Percentiles rank a stretch among this genome's conserved stretches.
Evolutionary conservation across 371 early-diverging fungal genomes (phyloP).

Genomic region (Chytridiales sp.): DNA sequence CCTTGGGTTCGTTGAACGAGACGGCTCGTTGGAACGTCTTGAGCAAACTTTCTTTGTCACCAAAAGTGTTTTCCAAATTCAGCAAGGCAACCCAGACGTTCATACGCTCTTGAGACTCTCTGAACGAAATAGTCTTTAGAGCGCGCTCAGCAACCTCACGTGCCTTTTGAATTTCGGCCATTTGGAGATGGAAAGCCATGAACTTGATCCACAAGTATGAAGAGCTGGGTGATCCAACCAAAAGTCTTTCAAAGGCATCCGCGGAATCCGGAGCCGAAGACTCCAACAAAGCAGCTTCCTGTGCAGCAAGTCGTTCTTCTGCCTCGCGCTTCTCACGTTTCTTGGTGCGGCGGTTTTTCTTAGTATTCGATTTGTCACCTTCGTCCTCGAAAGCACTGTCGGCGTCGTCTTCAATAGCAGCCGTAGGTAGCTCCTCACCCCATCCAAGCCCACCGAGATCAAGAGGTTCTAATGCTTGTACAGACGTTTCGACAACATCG

Average conservation of each 20-base stretch:
- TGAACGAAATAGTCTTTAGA: slow-evolving; percentile 84
- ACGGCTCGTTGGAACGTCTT: slow-evolving; percentile 82
- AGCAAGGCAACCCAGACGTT: slow-evolving; percentile 94
- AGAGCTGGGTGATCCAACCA: slow-evolving; percentile 92
- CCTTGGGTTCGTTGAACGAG: slow-evolving; percentile 80
- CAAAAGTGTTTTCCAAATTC: slow-evolving; percentile 93
- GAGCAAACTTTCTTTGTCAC: slow-evolving; percentile 72
- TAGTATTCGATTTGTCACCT: slow-evolving; percentile 17
- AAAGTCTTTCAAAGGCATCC: slow-evolving; percentile 80
- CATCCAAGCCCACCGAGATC: slow-evolving; percentile 21
- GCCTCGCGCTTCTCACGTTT: slow-evolving; percentile 38
- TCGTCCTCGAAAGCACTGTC: slow-evolving; percentile 27
- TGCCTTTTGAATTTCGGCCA: slow-evolving; percentile 88
- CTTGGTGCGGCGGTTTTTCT: slow-evolving; percentile 40
- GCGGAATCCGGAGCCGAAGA: slow-evolving; percentile 42
- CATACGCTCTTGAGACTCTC: slow-evolving; percentile 92
- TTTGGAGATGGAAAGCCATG: slow-evolving; percentile 92
- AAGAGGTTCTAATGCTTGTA: slow-evolving; percentile 16
- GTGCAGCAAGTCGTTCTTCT: slow-evolving; percentile 41
- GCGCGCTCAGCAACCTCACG: slow-evolving; percentile 91
- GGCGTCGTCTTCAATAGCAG: slow-evolving; percentile 44
- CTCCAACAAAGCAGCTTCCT: slow-evolving; percentile 40
- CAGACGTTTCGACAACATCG: slow-evolving; percentile 32
- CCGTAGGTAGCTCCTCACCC: slow-evolving; percentile 12
- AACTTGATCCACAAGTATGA: slow-evolving; percentile 97